These are phyloP conservation scores for Diplodia intermedia DNA, from an alignment of 2,329 filamentous ascomycete species.

Conservation along the genomic window DNA sequence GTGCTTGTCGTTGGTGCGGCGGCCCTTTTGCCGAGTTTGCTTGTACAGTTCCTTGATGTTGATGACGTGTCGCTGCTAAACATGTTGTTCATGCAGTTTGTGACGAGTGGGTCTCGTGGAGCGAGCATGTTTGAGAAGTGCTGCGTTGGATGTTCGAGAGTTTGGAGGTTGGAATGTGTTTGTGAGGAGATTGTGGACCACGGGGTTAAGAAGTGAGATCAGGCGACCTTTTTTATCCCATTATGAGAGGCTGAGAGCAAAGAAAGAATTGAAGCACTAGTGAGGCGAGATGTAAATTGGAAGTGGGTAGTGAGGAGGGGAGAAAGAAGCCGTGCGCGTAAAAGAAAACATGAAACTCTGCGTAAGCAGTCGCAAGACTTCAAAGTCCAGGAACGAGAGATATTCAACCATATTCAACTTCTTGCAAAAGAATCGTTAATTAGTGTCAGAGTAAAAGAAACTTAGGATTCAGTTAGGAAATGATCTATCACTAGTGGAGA, in stretches of 20 bases:
- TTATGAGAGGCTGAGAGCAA: neutral
- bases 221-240: neutral
- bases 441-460: no score
- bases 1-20: neutral
- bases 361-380: neutral
- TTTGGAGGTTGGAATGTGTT: conserved; percentile 37
- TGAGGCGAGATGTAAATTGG: neutral
- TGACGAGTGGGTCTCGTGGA: conserved; percentile 47
- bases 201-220: neutral
- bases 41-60: conserved; percentile 46
- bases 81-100: conserved; percentile 47
- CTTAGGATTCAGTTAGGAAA: no score
- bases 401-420: neutral
- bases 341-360: neutral
- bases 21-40: conserved; percentile 58
- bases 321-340: neutral
- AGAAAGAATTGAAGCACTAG: neutral
- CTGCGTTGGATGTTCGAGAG: conserved; percentile 46
- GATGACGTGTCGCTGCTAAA: conserved; percentile 27
- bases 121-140: conserved; percentile 43
- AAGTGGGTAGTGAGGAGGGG: neutral
- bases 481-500: no score
- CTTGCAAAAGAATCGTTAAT: no score
- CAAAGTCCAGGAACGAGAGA: neutral
- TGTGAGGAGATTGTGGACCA: conserved; percentile 3